Base-by-base conservation (phyloP, 2,329 filamentous ascomycete genomes). In the Cladosporium cucumerinum region DNA sequence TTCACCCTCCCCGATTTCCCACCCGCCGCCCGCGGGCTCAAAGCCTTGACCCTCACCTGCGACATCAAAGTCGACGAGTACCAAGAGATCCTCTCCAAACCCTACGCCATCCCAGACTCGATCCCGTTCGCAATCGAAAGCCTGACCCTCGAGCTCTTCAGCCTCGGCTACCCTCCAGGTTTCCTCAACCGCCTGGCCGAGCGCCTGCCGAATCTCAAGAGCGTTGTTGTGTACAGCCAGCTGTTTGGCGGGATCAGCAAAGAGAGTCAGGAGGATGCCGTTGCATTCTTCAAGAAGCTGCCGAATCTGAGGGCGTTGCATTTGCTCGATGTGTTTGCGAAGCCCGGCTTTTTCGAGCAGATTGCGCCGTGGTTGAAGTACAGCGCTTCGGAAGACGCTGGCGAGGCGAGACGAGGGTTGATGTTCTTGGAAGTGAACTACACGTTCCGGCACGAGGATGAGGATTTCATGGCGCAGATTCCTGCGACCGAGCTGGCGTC, bases 31-130 rank as follows among this genome's bases (percentile, higher is more conserved):
- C 73, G 72, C n/a, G 72, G 70, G n/a, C 75, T 82, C 57, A 76
- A 76, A 64, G 76, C 80, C 30, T 72, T 84, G 18, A 83, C 80
- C 26, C 71, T 83, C n/a, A 82, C 81, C 52, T 78, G 77, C 51
- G 81, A 82, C 70, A 81, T 83, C 73, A 79, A 79, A 66, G 76
- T 81, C 62, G 77, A 79, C 67, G 78, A 81, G 46, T 83, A 83
- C 72, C 75, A 79, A 61, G 59, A 66, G 18, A 69, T 79, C 8
- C 75, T 83, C 43, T 60, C 69, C 14, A 61, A 76, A 61, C 69
- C 75, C 14, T 78, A 74, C 70, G 68, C 72, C 0, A 70, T 81
- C 25, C 77, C 80, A 21, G 26, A 55, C 57, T 49, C 70, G 10
- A 72, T 82, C 0, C 81, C 81, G 0, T 28, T 61, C 16, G 71